A percentile compares a stretch with the other conserved stretches of the same genome.
Conservation (phyloP, 2,329 filamentous ascomycete species). For the Stagonosporopsis cucurbitacearum region DNA sequence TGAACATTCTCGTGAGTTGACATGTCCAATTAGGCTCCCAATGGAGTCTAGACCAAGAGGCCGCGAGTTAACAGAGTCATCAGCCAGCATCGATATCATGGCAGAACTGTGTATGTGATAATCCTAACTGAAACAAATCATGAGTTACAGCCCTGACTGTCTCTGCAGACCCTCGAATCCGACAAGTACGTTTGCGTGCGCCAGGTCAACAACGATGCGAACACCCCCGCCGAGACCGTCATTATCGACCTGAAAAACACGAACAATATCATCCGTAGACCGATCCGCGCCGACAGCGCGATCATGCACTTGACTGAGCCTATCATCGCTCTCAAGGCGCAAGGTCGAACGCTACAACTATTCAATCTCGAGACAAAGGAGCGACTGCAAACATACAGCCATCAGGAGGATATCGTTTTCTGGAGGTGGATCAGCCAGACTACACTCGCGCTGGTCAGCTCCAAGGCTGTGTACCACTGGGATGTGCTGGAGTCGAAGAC, state of each 20-base stretch:
- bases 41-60: slow-evolving; percentile 21
- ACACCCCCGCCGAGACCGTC: slow-evolving; percentile 88
- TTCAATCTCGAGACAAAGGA: slow-evolving; percentile 93
- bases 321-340: slow-evolving; percentile 95
- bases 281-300: slow-evolving; percentile 98
- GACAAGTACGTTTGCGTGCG: slow-evolving; percentile 95
- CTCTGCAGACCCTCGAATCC: slow-evolving; percentile 87
- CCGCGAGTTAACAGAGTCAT: slow-evolving; percentile 40
- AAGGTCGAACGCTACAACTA: slow-evolving; percentile 93
- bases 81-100: slow-evolving; percentile 79
- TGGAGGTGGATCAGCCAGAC: slow-evolving; percentile 99
- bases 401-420: slow-evolving; percentile 97
- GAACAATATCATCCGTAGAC: slow-evolving; percentile 92
- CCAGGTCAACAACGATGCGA: slow-evolving; percentile 82
- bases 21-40: slow-evolving; percentile 19
- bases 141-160: slow-evolving; percentile 28
- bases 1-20: slow-evolving; percentile 57
- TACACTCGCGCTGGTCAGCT: slow-evolving; percentile 87
- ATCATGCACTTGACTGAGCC: slow-evolving; percentile 99
- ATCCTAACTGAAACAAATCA: not conserved
- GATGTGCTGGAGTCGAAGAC: slow-evolving; percentile 89
- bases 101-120: slow-evolving; percentile 77
- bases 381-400: slow-evolving; percentile 95
- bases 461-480: slow-evolving; percentile 94
- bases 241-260: slow-evolving; percentile 97